Evolutionary conservation across 495 filamentous ascomycete species (phyloP), one percentile per base, ranked within the genome.

Genomic region (Neurospora terricola): DNA sequence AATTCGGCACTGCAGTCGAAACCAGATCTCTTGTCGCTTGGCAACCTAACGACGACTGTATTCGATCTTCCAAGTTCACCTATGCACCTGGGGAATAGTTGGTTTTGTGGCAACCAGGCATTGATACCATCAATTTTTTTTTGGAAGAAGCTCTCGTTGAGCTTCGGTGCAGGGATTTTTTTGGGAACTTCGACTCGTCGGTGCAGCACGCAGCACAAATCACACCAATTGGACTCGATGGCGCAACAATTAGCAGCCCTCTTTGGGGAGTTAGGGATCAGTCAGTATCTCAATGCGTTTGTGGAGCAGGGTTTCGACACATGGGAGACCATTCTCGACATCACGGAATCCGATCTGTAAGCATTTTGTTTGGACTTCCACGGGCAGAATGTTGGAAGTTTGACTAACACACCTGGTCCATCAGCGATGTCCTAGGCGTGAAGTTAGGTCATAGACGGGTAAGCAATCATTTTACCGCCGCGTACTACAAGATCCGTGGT

Each of bases 371-470:
- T 38, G n/a, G 23, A 11, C 18, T 23, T 68, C 14, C 27, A 38
- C 45, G 38, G 38, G 37, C 12, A 34, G 39, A 12, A 27, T 43
- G 3, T n/a, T 30, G 59, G 34, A 23, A 68, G 16, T 11, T 70
- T 42, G 10, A 71, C 76, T 79, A 62, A 77, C 73, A 30, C 70
- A 70, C 69, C 48, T 21, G 37, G 11, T 48, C 66, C 43, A 69
- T 27, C 74, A 93, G 91, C 71, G 90, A 89, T 82, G 83, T 85
- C 48, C 82, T 94, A 69, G 87, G 87, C 45, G 91, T 94, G 71
- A 94, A 93, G 78, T 85, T 93, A 72, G 92, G 92, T 21, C 92
- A 94, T 82, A 87, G 92, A 79, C 86, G 92, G 81, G 91, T 93
- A 87, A 76, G 90, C 54, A 69, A 5, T 38, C 23, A 37, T 74